Percentiles rank a stretch among this genome's conserved stretches.
Evolutionary conservation across 148 eudicot genomes (phyloP).

Genomic region (Camellia sinensis): DNA sequence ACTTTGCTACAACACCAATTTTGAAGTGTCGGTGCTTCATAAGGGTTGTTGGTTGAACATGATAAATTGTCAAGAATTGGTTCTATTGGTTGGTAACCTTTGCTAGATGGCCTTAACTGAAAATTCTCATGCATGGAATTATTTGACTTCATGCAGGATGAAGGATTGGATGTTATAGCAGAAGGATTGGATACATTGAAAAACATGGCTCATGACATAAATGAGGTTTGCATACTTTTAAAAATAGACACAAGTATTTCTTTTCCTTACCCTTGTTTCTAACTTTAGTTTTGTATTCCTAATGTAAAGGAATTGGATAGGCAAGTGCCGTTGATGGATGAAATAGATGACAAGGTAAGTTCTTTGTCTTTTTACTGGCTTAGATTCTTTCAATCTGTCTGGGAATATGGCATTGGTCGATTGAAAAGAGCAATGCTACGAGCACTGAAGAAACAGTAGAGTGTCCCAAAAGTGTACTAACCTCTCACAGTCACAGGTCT

Average conservation of each 20-base stretch:
- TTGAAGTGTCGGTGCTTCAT: neutral
- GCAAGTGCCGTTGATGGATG: constrained; percentile 60
- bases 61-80: neutral
- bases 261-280: neutral
- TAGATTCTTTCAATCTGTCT: too few species aligned
- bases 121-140: neutral
- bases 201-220: constrained; percentile 54
- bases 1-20: too few species aligned
- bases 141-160: constrained; percentile 39
- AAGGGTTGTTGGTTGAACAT: neutral
- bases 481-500: too few species aligned
- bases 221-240: constrained; percentile 44
- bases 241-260: neutral
- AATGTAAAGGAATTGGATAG: constrained; percentile 53
- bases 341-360: constrained; percentile 57
- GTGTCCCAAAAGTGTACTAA: too few species aligned
- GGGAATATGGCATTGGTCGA: too few species aligned
- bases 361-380: neutral
- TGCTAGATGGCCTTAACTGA: neutral
- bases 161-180: constrained; percentile 60
- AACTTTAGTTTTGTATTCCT: neutral
- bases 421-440: too few species aligned
- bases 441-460: too few species aligned
- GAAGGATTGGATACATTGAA: constrained; percentile 66
- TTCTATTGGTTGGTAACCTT: neutral